A percentile compares a stretch with the other conserved stretches of the same genome.
These are phyloP conservation scores for Leccinum fuscescens DNA, from an alignment of 1,284 basidiomycete genomes.

Conservation along the genomic window DNA sequence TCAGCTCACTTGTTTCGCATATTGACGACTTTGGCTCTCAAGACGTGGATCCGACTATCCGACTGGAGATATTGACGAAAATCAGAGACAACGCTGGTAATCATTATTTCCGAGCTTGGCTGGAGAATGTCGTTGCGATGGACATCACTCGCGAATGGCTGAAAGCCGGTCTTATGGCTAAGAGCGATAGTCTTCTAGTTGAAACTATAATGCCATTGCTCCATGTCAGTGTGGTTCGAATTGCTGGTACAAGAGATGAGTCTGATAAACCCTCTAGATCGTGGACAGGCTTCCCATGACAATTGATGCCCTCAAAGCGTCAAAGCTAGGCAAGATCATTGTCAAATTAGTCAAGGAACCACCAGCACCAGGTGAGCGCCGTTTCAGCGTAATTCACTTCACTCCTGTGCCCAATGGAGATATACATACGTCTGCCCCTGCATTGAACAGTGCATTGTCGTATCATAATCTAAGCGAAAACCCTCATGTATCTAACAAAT, in stretches of 20 bases:
- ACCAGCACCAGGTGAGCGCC: slow-evolving; percentile 63
- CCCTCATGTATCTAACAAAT: slow-evolving; percentile 70
- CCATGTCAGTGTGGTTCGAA: slow-evolving; percentile 56
- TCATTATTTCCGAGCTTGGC: slow-evolving; percentile 81
- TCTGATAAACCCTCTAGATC: slow-evolving; percentile 48
- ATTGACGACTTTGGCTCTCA: slow-evolving; percentile 58
- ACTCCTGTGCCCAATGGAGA: slow-evolving; percentile 26
- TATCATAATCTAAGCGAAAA: slow-evolving; percentile 39
- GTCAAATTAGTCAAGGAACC: slow-evolving; percentile 70
- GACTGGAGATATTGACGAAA: slow-evolving; percentile 69
- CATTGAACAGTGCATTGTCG: slow-evolving; percentile 31
- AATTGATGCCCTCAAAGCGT: slow-evolving; percentile 60
- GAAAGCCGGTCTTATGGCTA: slow-evolving; percentile 58
- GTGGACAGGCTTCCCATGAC: slow-evolving; percentile 77
- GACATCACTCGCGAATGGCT: slow-evolving; percentile 78
- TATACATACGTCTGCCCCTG: slow-evolving; percentile 29
- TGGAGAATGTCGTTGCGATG: slow-evolving; percentile 67
- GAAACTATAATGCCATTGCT: slow-evolving; percentile 81
- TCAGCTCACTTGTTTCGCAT: slow-evolving; percentile 51
- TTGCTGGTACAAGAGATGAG: slow-evolving; percentile 9
- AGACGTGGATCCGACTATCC: slow-evolving; percentile 59
- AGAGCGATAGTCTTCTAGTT: slow-evolving; percentile 53
- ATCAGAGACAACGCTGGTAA: slow-evolving; percentile 80
- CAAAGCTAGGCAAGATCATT: slow-evolving; percentile 75
- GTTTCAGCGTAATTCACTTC: slow-evolving; percentile 19